Conservation (phyloP, 2,329 filamentous ascomycete genomes). For the Nannizziopsis arthrosporioides region DNA sequence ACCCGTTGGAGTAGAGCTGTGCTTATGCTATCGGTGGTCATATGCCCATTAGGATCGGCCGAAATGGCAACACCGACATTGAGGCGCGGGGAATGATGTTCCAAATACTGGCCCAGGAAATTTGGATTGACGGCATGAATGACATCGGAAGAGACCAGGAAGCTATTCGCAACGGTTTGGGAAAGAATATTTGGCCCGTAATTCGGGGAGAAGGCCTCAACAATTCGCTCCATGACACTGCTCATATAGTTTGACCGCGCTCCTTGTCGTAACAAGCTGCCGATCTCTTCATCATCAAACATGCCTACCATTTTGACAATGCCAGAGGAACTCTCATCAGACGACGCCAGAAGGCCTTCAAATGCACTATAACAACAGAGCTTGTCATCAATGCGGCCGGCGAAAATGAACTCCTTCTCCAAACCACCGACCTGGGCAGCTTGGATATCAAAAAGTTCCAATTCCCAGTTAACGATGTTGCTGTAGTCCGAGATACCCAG, state of each 20-base stretch:
- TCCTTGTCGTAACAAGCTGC: conserved; percentile 78
- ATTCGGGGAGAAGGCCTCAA: conserved; percentile 45
- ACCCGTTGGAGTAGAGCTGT: conserved; percentile 68
- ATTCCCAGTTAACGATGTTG: conserved; percentile 86
- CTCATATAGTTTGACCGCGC: conserved; percentile 82
- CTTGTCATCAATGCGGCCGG: conserved; percentile 92
- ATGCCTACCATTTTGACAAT: conserved; percentile 82
- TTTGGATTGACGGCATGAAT: conserved; percentile 92
- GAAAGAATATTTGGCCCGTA: conserved; percentile 50
- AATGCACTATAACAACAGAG: conserved; percentile 90
- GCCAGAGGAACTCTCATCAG: conserved; percentile 40
- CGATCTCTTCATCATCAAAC: conserved; percentile 96
- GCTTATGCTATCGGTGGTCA: conserved; percentile 85
- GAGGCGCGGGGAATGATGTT: conserved; percentile 72
- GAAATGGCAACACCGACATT: conserved; percentile 77
- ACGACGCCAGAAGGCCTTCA: conserved; percentile 63
- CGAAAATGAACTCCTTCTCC: conserved; percentile 88
- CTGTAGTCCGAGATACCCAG: conserved; percentile 62
- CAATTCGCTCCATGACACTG: conserved; percentile 64
- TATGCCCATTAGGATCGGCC: conserved; percentile 81
- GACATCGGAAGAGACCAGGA: conserved; percentile 85
- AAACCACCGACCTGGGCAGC: conserved; percentile 73
- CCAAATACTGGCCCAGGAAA: conserved; percentile 71
- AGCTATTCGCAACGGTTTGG: conserved; percentile 81
- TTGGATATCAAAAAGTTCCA: conserved; percentile 86